These are phyloP conservation scores for Xylaria curta DNA, from an alignment of 495 filamentous ascomycete species.

Conservation along the genomic window DNA sequence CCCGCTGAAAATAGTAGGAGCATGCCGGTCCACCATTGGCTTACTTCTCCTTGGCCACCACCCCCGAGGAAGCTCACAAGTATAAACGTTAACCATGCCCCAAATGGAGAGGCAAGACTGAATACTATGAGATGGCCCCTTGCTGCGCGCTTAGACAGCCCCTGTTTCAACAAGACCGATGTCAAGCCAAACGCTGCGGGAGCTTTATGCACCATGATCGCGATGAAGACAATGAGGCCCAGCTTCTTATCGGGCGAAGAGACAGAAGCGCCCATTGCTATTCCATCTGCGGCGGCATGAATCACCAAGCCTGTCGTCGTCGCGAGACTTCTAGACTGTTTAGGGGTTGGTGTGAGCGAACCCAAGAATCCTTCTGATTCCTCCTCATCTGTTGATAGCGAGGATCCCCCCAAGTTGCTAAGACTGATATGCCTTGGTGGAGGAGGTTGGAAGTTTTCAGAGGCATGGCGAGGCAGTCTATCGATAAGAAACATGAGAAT, in stretches of 20 bases:
- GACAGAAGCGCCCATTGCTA: constrained; percentile 88
- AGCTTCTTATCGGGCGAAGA: constrained; percentile 73
- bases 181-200: constrained; percentile 96
- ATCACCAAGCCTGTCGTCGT: constrained; percentile 96
- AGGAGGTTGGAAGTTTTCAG: constrained; percentile 58
- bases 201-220: constrained; percentile 97
- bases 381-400: constrained; percentile 50
- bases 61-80: constrained; percentile 74
- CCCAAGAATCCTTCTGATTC: constrained; percentile 60
- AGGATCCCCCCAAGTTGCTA: constrained; percentile 69
- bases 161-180: constrained; percentile 85
- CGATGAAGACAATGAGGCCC: constrained; percentile 88
- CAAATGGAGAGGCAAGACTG: constrained; percentile 86
- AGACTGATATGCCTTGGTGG: constrained; percentile 76
- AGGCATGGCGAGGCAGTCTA: constrained; percentile 76
- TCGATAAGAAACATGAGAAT: constrained; percentile 98
- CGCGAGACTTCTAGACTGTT: constrained; percentile 62
- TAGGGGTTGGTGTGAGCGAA: constrained; percentile 54
- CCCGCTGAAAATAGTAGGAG: constrained; percentile 90
- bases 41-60: constrained; percentile 48
- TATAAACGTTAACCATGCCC: constrained; percentile 82
- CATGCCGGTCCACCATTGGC: constrained; percentile 89
- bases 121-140: constrained; percentile 88
- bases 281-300: constrained; percentile 94
- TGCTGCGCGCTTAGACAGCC: constrained; percentile 82